Evolutionary conservation across 108 stramenopile species (phyloP).

Genomic region (Skeletonema tropicum): DNA sequence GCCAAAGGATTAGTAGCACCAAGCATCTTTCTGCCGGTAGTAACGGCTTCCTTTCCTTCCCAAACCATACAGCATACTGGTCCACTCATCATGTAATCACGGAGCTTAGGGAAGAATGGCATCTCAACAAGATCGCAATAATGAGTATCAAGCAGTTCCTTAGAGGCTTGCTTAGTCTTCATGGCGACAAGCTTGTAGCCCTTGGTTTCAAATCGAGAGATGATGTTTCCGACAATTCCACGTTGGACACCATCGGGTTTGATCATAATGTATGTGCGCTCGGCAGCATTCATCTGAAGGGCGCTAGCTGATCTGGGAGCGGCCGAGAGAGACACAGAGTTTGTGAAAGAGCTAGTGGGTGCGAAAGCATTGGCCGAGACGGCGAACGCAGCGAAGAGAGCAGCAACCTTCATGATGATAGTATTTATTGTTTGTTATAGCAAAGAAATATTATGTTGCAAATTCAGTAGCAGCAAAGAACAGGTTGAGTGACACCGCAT

Average conservation of each 20-base stretch:
- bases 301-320: constrained; percentile 29
- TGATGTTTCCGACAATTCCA: constrained; percentile 90
- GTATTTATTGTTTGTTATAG: neutral
- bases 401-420: constrained; percentile 41
- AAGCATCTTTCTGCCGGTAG: constrained; percentile 92
- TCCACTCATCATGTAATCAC: constrained; percentile 88
- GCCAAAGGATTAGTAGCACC: constrained; percentile 96
- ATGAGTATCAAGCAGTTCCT: constrained; percentile 88
- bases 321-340: constrained; percentile 37
- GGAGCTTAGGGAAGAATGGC: constrained; percentile 93
- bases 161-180: constrained; percentile 87
- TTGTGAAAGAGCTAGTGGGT: constrained; percentile 34
- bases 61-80: constrained; percentile 87
- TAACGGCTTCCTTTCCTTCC: constrained; percentile 93
- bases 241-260: constrained; percentile 92
- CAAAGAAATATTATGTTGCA: too few species aligned
- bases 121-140: constrained; percentile 91
- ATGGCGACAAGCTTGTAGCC: constrained; percentile 93
- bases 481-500: neutral
- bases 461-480: neutral
- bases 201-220: constrained; percentile 90
- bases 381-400: constrained; percentile 30
- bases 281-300: constrained; percentile 61
- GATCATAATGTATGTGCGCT: constrained; percentile 88
- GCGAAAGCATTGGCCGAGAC: constrained; percentile 51